A percentile compares a stretch with the other conserved stretches of the same genome.
These are phyloP conservation scores for Salix exigua DNA, from an alignment of 345 rosid genomes.

Conservation along the genomic window DNA sequence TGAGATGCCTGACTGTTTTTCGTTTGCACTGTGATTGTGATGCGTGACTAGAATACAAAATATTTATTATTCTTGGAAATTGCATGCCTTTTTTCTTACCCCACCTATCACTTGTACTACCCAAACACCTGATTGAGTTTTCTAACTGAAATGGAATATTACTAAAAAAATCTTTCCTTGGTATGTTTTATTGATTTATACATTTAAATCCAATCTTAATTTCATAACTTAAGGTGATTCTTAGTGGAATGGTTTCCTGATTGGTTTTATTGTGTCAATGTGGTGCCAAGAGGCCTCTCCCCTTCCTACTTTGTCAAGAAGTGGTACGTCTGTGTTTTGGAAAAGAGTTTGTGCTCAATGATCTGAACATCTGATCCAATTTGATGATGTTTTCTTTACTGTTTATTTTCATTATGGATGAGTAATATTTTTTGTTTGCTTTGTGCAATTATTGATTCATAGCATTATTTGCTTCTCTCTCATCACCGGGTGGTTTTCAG, in stretches of 20 bases:
- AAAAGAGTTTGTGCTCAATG: not conserved
- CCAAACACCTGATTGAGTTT: no score
- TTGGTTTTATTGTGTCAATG: not conserved
- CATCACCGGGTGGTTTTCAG: constrained; percentile 33
- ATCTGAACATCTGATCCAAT: not conserved
- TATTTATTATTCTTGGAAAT: not conserved
- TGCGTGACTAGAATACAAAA: not conserved
- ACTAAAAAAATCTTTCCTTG: not conserved
- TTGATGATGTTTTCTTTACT: not conserved
- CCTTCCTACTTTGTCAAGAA: not conserved
- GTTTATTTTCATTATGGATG: not conserved
- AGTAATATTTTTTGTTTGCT: not conserved
- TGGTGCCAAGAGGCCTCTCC: not conserved
- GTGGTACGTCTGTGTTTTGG: not conserved
- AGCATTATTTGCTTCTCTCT: not conserved
- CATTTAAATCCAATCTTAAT: not conserved
- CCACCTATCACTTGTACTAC: no score
- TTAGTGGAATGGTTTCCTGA: not conserved
- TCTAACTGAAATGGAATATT: no score
- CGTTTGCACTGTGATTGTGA: not conserved
- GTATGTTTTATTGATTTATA: not conserved
- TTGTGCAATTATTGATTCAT: not conserved
- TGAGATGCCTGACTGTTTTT: not conserved
- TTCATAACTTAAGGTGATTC: not conserved
- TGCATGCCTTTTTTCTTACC: not conserved